Conservation (phyloP, 169 alveolate species). For the Eimeria necatrix region DNA sequence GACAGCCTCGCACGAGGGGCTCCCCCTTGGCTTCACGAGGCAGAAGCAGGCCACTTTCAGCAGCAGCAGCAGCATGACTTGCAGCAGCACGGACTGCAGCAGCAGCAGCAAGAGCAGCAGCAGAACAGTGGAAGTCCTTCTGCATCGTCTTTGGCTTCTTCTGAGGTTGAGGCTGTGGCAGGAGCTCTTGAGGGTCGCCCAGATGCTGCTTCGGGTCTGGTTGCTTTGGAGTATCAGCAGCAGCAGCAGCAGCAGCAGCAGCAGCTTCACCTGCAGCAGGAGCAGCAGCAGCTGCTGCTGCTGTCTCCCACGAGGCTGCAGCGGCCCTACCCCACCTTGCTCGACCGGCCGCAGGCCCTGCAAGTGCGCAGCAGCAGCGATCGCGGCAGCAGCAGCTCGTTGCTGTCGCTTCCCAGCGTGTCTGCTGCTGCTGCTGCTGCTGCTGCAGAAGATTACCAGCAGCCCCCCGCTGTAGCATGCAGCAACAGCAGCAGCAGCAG, state of each 20-base stretch:
- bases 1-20: background rate
- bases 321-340: conserved; percentile 47
- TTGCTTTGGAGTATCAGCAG: background rate
- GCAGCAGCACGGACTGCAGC: conserved; percentile 47
- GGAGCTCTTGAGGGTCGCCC: conserved; percentile 29
- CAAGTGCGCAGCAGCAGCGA: conserved; percentile 34
- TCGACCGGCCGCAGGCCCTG: conserved; percentile 48
- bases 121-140: background rate
- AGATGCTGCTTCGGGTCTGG: background rate
- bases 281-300: conserved; percentile 50
- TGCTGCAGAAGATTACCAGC: background rate
- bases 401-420: background rate
- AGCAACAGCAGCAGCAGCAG: conserved; percentile 62
- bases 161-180: conserved; percentile 51
- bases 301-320: conserved; percentile 36
- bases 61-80: background rate
- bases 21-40: background rate
- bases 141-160: conserved; percentile 21
- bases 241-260: conserved; percentile 62
- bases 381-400: background rate
- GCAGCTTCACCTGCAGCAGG: background rate
- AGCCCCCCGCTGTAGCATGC: background rate
- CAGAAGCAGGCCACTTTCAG: background rate
- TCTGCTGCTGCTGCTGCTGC: conserved; percentile 31
- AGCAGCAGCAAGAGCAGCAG: conserved; percentile 48